Percentiles rank a stretch among this genome's conserved stretches.
Conservation (phyloP, 306 rosid species). For the Cajanus cajan region DNA sequence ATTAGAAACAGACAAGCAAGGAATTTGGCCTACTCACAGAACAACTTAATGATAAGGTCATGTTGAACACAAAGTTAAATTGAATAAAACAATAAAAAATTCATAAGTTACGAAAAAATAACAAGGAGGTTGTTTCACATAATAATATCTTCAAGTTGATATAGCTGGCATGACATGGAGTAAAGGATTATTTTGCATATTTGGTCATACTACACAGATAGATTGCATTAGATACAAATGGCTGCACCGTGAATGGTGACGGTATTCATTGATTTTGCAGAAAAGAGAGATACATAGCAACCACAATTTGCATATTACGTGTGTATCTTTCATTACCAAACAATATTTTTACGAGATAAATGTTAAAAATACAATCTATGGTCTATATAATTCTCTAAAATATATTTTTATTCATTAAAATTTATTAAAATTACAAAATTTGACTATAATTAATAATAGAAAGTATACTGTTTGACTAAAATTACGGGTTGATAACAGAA, state of each 20-base stretch:
- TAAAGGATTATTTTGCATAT: too few relatives aligned
- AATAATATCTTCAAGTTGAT: neutral
- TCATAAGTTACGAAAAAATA: neutral
- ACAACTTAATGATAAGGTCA: neutral
- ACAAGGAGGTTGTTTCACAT: neutral
- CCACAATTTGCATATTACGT: neutral
- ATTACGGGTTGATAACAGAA: neutral
- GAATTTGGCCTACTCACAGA: neutral
- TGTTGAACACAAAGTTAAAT: neutral
- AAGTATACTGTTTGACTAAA: too few relatives aligned
- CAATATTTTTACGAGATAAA: neutral
- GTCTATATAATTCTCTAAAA: too few relatives aligned
- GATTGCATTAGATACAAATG: neutral
- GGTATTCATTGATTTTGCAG: neutral
- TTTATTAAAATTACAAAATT: too few relatives aligned
- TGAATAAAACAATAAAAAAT: neutral
- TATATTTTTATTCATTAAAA: too few relatives aligned
- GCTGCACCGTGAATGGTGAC: neutral
- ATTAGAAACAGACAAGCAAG: neutral
- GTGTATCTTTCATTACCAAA: neutral
- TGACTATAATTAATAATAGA: too few relatives aligned
- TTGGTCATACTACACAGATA: too few relatives aligned
- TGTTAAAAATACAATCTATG: too few relatives aligned
- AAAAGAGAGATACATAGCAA: neutral
- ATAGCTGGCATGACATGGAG: too few relatives aligned